Base-by-base conservation (phyloP, 148 eudicot genomes). In the Pouteria glomerata region DNA sequence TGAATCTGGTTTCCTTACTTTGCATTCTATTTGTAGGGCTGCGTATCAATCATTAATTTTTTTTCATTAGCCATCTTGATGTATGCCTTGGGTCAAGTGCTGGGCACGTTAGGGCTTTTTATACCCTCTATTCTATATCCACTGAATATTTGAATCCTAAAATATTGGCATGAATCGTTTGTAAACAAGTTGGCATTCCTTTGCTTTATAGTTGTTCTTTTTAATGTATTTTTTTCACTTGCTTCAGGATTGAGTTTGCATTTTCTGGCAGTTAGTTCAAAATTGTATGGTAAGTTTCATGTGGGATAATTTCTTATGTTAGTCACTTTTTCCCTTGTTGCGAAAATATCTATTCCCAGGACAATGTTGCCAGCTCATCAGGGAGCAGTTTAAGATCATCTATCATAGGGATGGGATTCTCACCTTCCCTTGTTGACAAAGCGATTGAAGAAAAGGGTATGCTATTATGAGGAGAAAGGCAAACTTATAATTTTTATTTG, bases 331-430 rank as follows among this genome's bases (percentile, higher is more conserved):
- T 72, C 8, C 21, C 55, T 65, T 51, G 1, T 4, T 57, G 8
- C 19, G 26, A 11, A 48, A 74, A 53, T 29, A 55, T 45, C 6
- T 63, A 52, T 65, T 82, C n/a, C 73, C 72, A 91, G 98, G 93
- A 85, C n/a, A 74, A 84, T 81, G 82, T 72, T 65, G 91, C 98
- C 21, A 91, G 97, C 85, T 95, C 98, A 73, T 95, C 98, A 23
- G 85, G 91, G 56, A 85, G 84, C 73, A 86, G 85, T 78, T 48
- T 87, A 73, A 88, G 97, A 57, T 85, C 93, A 47, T 81, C 90
- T 51, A 83, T 95, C 53, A 78, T 95, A 53, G 96, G 87, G 48
- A 95, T 95, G 98, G 98, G 98, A 56, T 95, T 91, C 75, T 70
- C 85, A 42, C 90, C 86, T 8, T 76, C 85, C 75, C 91, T 91